Base-by-base conservation (phyloP, 352 stramenopile species). In the Pythium phragmitis region DNA sequence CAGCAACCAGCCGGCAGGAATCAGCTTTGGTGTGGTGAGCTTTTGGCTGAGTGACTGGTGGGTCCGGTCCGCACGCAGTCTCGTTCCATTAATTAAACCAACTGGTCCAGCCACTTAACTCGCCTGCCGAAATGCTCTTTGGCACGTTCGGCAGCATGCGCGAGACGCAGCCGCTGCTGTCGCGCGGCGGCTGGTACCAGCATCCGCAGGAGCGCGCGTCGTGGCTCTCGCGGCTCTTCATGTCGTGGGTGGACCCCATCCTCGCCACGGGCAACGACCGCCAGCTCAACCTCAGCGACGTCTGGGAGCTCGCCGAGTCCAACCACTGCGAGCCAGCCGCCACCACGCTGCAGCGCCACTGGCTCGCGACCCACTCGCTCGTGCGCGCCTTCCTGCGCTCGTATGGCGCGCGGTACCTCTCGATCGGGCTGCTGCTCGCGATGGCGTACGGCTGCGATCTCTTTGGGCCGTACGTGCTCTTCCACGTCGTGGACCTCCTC, bases 401-500 rank as follows among this genome's bases (percentile, higher is more conserved):
- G 4, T 83, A 87, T 21, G 85, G 82, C 13, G 58, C 75, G 19
- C 65, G 75, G 13, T 87, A 85, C 57, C 36, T 73, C 2, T 68
- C 74, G 9, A 70, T 88, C 28, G 79, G 77, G 0, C 17, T 72
- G 16, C 69, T 89, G 19, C 67, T 86, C 26, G 69, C 69, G 3
- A n/a, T 57, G 3, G 74, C 73, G 16, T 79, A 82, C 51, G 69
- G 74, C 37, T 89, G 74, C 55, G 78, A 88, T 23, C 63, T 92
- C 45, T 47, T 89, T 14, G 83, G 77, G 0, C 81, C 83, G 26
- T 83, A 79, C 60, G 75, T 84, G 73, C 79, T 92, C 30, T 85
- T 81, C 58, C 76, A 75, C n/a, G 72, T 80, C 16, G 72, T 89
- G 37, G 63, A 74, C 43, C 51, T 88, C 30, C 70, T 91, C 26